Conservation (phyloP, 1,284 basidiomycete species). For the Fomitopsis pinicola region DNA sequence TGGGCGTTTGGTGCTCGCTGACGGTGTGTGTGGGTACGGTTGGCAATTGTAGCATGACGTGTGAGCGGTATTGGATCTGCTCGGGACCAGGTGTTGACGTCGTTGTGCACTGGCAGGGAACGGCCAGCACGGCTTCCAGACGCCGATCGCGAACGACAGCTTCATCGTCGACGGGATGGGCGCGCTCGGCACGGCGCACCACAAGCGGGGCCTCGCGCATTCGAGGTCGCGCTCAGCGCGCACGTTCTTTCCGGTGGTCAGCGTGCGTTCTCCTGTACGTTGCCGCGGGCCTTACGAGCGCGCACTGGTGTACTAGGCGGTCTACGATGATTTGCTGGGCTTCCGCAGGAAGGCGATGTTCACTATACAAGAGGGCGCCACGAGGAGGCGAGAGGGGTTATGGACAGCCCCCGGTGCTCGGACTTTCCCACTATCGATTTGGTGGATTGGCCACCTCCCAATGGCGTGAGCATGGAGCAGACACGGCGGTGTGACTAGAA, state of each 20-base stretch:
- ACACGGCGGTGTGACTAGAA: no score
- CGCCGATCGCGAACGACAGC: conserved; percentile 56
- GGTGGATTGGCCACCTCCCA: no score
- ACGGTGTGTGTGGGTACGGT: not conserved
- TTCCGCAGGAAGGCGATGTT: conserved; percentile 24
- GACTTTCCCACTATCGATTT: no score
- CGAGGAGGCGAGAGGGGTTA: not conserved
- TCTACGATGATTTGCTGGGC: conserved; percentile 67
- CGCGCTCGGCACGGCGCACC: conserved; percentile 57
- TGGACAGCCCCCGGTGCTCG: not conserved
- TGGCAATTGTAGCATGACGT: conserved; percentile 56
- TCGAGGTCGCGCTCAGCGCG: conserved; percentile 61
- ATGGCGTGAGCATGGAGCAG: no score
- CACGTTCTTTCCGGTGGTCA: conserved; percentile 68
- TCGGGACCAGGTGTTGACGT: conserved; percentile 4
- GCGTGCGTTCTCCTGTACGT: conserved; percentile 16
- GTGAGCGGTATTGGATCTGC: conserved; percentile 33
- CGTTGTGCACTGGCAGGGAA: conserved; percentile 45
- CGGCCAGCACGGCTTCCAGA: conserved; percentile 69
- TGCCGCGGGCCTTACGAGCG: not conserved
- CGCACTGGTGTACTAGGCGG: conserved; percentile 36
- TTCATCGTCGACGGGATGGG: conserved; percentile 70
- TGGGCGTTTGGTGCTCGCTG: not conserved
- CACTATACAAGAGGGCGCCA: not conserved
- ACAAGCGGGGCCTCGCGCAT: conserved; percentile 65